phyloP scores from a whole-genome alignment of 2,329 filamentous ascomycete genomes.

The Diaporthe ilicicola region DNA sequence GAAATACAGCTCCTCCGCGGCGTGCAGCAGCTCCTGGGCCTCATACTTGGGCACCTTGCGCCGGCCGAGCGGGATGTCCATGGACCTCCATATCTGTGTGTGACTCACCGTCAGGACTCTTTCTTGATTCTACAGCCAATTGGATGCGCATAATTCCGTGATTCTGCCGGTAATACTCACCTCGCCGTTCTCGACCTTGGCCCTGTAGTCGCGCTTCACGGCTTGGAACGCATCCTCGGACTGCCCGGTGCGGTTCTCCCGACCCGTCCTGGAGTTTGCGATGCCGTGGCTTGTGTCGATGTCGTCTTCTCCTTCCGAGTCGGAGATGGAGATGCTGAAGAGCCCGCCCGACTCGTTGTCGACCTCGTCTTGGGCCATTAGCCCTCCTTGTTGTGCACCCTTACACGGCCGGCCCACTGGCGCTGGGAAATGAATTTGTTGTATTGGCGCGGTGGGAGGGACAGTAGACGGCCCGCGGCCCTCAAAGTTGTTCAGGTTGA shows the following conservation, averaged over 20 bases:
- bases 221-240: conserved; percentile 59
- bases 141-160: background rate
- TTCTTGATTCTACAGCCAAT: background rate
- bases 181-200: conserved; percentile 64
- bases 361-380: conserved; percentile 45
- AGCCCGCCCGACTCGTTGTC: conserved; percentile 43
- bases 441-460: no score
- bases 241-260: conserved; percentile 46
- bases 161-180: conserved; percentile 44
- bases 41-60: conserved; percentile 52
- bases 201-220: conserved; percentile 54
- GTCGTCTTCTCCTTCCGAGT: conserved; percentile 43
- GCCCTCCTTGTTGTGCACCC: background rate
- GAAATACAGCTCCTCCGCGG: conserved; percentile 67
- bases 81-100: conserved; percentile 52
- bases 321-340: conserved; percentile 52
- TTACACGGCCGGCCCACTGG: background rate
- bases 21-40: conserved; percentile 61
- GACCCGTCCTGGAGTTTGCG: conserved; percentile 13
- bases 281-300: conserved; percentile 19
- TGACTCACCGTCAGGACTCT: background rate
- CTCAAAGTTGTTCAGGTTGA: background rate
- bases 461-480: background rate
- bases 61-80: conserved; percentile 51
- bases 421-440: no score